Percentiles rank a stretch among this genome's conserved stretches.
Evolutionary conservation across 805 yeast genomes (phyloP).

Genomic region (Kazachstania taianensis): DNA sequence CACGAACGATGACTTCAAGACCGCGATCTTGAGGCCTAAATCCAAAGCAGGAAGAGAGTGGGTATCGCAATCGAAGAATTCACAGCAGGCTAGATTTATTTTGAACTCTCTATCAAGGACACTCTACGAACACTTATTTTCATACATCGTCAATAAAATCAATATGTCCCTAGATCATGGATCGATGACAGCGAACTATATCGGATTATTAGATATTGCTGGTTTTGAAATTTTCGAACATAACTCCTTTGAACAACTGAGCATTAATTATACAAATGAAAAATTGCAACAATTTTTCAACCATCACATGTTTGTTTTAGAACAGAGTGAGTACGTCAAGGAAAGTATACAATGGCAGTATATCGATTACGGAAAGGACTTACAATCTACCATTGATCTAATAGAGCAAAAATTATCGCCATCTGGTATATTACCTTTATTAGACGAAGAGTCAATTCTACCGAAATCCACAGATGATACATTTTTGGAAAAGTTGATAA

Average conservation of each 20-base stretch:
- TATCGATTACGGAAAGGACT: constrained; percentile 88
- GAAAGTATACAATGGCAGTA: constrained; percentile 96
- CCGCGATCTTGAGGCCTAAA: constrained; percentile 61
- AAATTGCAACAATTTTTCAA: constrained; percentile 95
- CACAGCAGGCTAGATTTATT: constrained; percentile 69
- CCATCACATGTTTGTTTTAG: constrained; percentile 94
- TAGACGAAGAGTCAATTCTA: constrained; percentile 92
- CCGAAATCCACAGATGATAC: constrained; percentile 81
- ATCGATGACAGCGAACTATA: constrained; percentile 43
- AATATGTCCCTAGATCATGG: constrained; percentile 53
- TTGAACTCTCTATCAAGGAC: constrained; percentile 84
- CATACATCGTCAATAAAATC: constrained; percentile 62
- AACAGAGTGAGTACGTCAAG: constrained; percentile 86
- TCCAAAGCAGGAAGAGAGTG: constrained; percentile 87
- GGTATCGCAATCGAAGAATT: constrained; percentile 68
- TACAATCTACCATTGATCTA: constrained; percentile 88
- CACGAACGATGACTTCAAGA: constrained; percentile 37
- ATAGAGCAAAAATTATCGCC: constrained; percentile 62
- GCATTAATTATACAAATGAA: constrained; percentile 95
- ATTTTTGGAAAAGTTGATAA: constrained; percentile 68
- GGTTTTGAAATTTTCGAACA: constrained; percentile 94
- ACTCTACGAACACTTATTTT: constrained; percentile 75
- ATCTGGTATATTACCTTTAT: constrained; percentile 72
- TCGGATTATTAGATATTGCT: constrained; percentile 94
- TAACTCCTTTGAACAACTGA: constrained; percentile 93